phyloP scores from a whole-genome alignment of 768 basidiomycete genomes.

The Rhodotorula paludigena region DNA sequence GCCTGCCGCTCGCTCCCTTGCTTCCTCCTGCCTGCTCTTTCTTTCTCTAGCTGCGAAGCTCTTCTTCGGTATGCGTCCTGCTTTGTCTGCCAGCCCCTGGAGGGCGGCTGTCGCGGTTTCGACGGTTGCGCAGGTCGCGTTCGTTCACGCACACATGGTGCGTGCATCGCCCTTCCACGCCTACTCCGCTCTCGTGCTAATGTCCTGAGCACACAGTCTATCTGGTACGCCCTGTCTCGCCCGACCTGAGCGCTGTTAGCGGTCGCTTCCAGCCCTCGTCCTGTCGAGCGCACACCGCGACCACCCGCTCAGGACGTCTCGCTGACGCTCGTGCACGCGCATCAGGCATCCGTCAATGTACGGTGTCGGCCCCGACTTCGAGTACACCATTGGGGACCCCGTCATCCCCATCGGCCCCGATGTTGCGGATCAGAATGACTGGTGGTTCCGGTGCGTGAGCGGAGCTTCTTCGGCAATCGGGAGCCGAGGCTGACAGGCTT shows the following conservation, averaged over 20 bases:
- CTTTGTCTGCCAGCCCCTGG: not conserved
- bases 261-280: too few species aligned
- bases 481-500: not conserved
- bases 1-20: too few species aligned
- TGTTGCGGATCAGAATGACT: not conserved
- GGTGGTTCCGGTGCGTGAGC: constrained; percentile 42
- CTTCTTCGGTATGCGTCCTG: not conserved
- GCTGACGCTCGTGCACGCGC: not conserved
- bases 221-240: constrained; percentile 9
- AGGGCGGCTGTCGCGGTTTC: not conserved
- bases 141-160: constrained; percentile 19
- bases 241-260: not conserved
- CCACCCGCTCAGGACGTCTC: too few species aligned
- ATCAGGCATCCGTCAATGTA: constrained; percentile 30
- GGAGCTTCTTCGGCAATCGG: too few species aligned
- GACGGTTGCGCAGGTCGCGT: not conserved
- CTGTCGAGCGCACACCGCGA: too few species aligned
- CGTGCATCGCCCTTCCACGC: not conserved
- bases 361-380: constrained; percentile 17
- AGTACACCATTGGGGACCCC: not conserved
- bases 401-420: constrained; percentile 21
- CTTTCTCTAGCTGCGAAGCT: not conserved
- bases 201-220: not conserved
- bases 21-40: too few species aligned
- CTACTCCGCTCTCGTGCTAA: not conserved